phyloP scores from a whole-genome alignment of 805 yeast genomes.

The Wickerhamomyces rabaulensis region DNA sequence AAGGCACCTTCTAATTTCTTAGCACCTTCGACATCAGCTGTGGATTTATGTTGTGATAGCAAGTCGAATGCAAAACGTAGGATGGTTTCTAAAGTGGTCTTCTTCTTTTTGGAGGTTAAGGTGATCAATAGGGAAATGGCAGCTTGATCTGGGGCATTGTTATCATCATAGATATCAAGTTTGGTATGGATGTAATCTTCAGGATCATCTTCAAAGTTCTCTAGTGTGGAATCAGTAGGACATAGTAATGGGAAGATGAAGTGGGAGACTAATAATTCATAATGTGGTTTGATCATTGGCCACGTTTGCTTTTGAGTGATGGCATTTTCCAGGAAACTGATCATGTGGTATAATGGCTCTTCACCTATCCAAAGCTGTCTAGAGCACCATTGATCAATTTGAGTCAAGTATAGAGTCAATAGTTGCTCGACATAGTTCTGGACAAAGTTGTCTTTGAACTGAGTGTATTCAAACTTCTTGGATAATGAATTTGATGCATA shows the following conservation, averaged over 20 bases:
- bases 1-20: conserved; percentile 74
- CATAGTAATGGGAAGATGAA: conserved; percentile 74
- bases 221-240: conserved; percentile 62
- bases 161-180: conserved; percentile 61
- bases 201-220: conserved; percentile 80
- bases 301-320: conserved; percentile 59
- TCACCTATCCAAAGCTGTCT: conserved; percentile 64
- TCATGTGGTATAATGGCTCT: conserved; percentile 57
- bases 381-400: conserved; percentile 70
- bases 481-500: conserved; percentile 51
- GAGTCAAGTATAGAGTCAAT: conserved; percentile 54
- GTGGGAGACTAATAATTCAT: conserved; percentile 58
- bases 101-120: conserved; percentile 62
- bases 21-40: conserved; percentile 36
- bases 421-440: conserved; percentile 69
- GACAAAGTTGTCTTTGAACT: conserved; percentile 51
- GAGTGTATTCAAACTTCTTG: conserved; percentile 49
- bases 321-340: conserved; percentile 59
- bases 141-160: conserved; percentile 68
- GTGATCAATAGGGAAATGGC: conserved; percentile 70
- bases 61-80: conserved; percentile 53
- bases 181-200: conserved; percentile 77
- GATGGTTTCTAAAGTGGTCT: conserved; percentile 53
- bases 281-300: conserved; percentile 59
- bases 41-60: conserved; percentile 30